Conservation (phyloP, 2,329 filamentous ascomycete genomes). For the Ophiostoma ulmi region DNA sequence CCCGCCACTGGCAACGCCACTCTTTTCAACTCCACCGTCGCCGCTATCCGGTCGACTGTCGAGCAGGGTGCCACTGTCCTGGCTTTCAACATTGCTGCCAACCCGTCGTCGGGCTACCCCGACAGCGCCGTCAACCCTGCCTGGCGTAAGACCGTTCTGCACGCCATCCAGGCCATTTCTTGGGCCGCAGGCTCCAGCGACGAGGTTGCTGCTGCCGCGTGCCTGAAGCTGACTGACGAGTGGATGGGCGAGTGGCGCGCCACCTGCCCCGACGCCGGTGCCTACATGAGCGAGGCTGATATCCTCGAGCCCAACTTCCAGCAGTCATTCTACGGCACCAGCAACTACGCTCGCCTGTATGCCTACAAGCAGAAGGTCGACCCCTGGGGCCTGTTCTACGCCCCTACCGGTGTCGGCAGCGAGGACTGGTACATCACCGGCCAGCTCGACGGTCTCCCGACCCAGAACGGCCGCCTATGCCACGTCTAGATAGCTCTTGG, state of each 20-base stretch:
- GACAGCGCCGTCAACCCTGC: slow-evolving; percentile 45
- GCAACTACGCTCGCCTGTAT: slow-evolving; percentile 33
- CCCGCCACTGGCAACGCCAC: slow-evolving; percentile 34
- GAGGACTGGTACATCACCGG: slow-evolving; percentile 30
- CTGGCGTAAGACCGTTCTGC: slow-evolving; percentile 42
- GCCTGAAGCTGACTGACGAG: slow-evolving; percentile 32
- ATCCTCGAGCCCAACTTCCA: slow-evolving; percentile 35
- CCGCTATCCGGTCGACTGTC: slow-evolving; percentile 38
- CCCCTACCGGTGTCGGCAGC: slow-evolving; percentile 28
- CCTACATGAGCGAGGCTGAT: slow-evolving; percentile 40
- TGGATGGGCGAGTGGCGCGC: slow-evolving; percentile 34
- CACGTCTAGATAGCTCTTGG: slow-evolving; percentile 11
- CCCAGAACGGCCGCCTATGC: slow-evolving; percentile 28
- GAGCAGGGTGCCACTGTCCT: slow-evolving; percentile 40
- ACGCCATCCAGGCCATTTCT: slow-evolving; percentile 34
- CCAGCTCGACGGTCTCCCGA: slow-evolving; percentile 26
- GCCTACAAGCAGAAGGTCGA: slow-evolving; percentile 35
- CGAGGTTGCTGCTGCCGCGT: slow-evolving; percentile 27
- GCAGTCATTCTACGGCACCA: slow-evolving; percentile 35
- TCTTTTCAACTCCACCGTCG: slow-evolving; percentile 29
- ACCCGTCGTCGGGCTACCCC: slow-evolving; percentile 30
- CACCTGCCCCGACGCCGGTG: slow-evolving; percentile 35
- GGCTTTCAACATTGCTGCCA: slow-evolving; percentile 38
- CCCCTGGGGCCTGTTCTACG: slow-evolving; percentile 33
- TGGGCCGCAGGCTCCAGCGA: slow-evolving; percentile 27